These are phyloP conservation scores for Rhizophora mangle DNA, from an alignment of 345 rosid species.

Conservation along the genomic window DNA sequence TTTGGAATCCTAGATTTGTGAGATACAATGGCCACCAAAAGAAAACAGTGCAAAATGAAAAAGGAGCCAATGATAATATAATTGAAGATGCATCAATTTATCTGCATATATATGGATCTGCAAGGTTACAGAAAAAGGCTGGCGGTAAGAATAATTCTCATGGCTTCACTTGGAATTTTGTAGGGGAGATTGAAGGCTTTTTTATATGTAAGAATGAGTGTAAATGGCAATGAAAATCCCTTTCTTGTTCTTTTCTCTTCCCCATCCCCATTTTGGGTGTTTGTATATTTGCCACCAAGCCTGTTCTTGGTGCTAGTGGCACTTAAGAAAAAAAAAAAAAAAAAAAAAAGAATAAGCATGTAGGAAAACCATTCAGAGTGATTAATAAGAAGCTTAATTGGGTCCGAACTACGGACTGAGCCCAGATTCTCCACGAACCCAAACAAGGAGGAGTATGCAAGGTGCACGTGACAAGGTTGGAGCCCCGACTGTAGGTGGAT, in stretches of 20 bases:
- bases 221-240: conserved; percentile 39
- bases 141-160: conserved; percentile 4
- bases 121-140: not conserved
- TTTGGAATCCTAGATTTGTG: not conserved
- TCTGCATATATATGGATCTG: conserved; percentile 11
- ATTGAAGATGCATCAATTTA: conserved; percentile 5
- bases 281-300: no score
- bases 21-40: not conserved
- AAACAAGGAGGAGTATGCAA: no score
- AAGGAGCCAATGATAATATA: not conserved
- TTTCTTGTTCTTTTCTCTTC: not conserved
- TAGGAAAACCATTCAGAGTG: no score
- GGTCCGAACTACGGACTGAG: no score
- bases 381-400: no score
- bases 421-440: no score
- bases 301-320: no score
- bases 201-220: conserved; percentile 62
- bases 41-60: not conserved
- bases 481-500: no score
- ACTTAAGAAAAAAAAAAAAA: no score
- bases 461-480: no score
- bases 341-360: no score
- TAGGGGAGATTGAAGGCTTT: conserved; percentile 37
- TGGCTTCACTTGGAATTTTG: conserved; percentile 39
- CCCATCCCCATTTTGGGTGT: not conserved